phyloP scores from a whole-genome alignment of 2,329 filamentous ascomycete species.

The Cercospora canescens region DNA sequence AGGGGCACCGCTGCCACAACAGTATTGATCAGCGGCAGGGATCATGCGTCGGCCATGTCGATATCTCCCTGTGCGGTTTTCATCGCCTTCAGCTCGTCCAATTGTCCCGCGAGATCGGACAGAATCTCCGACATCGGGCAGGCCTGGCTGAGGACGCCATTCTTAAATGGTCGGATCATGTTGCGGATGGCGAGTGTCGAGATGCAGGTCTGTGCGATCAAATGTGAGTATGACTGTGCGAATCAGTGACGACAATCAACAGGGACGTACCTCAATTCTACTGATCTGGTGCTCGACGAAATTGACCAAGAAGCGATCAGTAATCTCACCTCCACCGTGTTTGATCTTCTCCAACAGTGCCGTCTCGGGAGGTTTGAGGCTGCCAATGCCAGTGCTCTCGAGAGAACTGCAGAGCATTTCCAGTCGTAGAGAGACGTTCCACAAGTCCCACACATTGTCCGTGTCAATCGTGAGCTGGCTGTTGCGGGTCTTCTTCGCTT shows the following conservation, averaged over 20 bases:
- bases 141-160: conserved; percentile 69
- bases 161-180: conserved; percentile 70
- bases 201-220: conserved; percentile 66
- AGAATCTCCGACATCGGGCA: conserved; percentile 76
- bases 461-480: conserved; percentile 76
- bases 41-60: conserved; percentile 10
- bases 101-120: conserved; percentile 58
- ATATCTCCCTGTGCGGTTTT: conserved; percentile 17
- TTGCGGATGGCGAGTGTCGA: conserved; percentile 78
- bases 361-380: conserved; percentile 77
- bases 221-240: conserved; percentile 25
- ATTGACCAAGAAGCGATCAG: conserved; percentile 82
- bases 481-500: conserved; percentile 57
- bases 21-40: background rate
- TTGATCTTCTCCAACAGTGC: conserved; percentile 76
- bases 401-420: conserved; percentile 91
- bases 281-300: conserved; percentile 95
- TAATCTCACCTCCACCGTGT: conserved; percentile 75
- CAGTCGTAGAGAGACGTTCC: conserved; percentile 82
- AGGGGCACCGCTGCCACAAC: background rate
- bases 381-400: conserved; percentile 65
- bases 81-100: conserved; percentile 60
- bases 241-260: background rate
- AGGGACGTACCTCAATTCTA: conserved; percentile 80
- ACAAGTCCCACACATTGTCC: conserved; percentile 83